A percentile compares a stretch with the other conserved stretches of the same genome.
Evolutionary conservation across 805 yeast genomes (phyloP).

Genomic region (Ogataea populi-albae): DNA sequence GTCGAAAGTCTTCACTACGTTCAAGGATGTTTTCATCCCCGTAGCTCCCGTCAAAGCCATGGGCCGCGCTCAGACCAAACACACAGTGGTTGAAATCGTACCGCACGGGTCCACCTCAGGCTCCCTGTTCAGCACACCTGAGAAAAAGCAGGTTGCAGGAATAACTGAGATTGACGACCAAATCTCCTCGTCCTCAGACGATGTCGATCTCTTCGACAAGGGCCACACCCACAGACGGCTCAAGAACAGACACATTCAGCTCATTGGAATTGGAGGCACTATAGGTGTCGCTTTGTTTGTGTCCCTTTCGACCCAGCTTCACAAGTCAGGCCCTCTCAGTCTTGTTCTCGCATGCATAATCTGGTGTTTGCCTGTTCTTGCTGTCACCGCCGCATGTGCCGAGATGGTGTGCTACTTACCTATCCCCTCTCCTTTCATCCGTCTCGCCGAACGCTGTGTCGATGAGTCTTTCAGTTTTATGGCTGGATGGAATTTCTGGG

Average conservation of each 20-base stretch:
- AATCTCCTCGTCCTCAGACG: conserved; percentile 9
- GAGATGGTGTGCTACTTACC: conserved; percentile 48
- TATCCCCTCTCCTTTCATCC: conserved; percentile 45
- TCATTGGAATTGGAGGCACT: conserved; percentile 50
- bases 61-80: conserved; percentile 13
- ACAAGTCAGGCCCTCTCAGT: conserved; percentile 41
- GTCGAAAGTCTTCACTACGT: conserved; percentile 6
- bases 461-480: conserved; percentile 44
- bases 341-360: conserved; percentile 38
- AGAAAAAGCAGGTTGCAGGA: conserved; percentile 2
- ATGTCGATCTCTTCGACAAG: conserved; percentile 7
- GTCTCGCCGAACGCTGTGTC: conserved; percentile 45
- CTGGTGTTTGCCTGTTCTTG: conserved; percentile 43
- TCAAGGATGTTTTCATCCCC: conserved; percentile 26
- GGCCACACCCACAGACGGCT: conserved; percentile 33
- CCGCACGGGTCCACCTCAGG: background rate
- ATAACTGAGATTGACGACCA: conserved; percentile 8
- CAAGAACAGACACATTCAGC: conserved; percentile 43
- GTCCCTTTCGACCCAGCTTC: conserved; percentile 39
- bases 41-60: conserved; percentile 23
- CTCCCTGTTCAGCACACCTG: background rate
- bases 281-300: conserved; percentile 48
- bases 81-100: conserved; percentile 7
- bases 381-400: conserved; percentile 42
- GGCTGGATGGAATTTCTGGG: conserved; percentile 52